Evolutionary conservation across 2,329 filamentous ascomycete genomes (phyloP), one percentile per base, ranked within the genome.

Genomic region (Monilinia polystroma): DNA sequence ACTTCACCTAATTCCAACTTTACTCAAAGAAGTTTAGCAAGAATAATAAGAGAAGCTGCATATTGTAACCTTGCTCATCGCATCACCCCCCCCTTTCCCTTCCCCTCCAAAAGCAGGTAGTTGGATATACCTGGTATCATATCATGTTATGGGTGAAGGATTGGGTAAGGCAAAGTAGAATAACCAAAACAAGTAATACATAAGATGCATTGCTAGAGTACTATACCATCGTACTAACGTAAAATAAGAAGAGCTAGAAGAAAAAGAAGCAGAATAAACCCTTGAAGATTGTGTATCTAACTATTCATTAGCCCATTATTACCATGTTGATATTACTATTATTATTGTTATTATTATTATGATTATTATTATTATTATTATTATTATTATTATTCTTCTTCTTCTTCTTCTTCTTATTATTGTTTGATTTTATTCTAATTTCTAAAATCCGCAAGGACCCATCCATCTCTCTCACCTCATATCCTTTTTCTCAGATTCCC

Each of bases 21-120:
- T 59, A 47, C 56, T 59, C 56, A n/a, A 47, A 47, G 11, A 47
- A 41, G 32, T 35, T 35, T 35, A 35, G 32, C 7, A 35, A 35
- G 32, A 5, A 35, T 6, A 12, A 29, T 32, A 23, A 58, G 41
- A 7, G 56, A 59, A 16, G 56, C 41, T 59, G 18, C 56, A 59
- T 59, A 35, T 60, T n/a, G 57, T 59, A 59, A 49, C 57, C 43
- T 49, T 59, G 57, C 26, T 59, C 45, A 35, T 49, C 43, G 57
- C 57, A 60, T 51, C 29, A 35, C 57, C 45, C 57, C 20, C 43
- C n/a, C n/a, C 43, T 41, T 47, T 18, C 18, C 11, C 57, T 23
- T 59, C 57, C 57, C 57, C 57, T 60, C 45, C 57, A 59, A 35
- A 59, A 49, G 57, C 32, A 59, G 43, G 57, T 49, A 59, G 43